Conservation (phyloP, 2,329 filamentous ascomycete species). For the Fusarium euwallaceae region DNA sequence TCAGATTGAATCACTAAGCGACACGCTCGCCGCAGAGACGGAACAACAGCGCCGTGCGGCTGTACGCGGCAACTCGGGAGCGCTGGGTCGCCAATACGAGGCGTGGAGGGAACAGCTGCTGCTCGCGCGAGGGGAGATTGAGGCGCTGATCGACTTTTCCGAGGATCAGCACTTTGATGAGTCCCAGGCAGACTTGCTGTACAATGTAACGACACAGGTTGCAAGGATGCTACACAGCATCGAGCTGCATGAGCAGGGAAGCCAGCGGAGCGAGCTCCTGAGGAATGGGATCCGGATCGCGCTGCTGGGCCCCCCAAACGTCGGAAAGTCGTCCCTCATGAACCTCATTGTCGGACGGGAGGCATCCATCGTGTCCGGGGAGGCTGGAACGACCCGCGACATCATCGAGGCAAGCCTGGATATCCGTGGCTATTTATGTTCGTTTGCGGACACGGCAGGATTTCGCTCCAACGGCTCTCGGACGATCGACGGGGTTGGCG, state of each 20-base stretch:
- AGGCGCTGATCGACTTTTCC: slow-evolving; percentile 96
- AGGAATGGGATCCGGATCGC: slow-evolving; percentile 88
- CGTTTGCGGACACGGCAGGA: slow-evolving; percentile 95
- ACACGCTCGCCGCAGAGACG: slow-evolving; percentile 78
- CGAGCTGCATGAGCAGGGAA: slow-evolving; percentile 78
- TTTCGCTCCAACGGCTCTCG: slow-evolving; percentile 68
- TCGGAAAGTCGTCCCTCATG: slow-evolving; percentile 93
- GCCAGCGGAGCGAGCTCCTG: slow-evolving; percentile 85
- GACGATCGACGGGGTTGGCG: slow-evolving; percentile 20
- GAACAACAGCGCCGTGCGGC: slow-evolving; percentile 93
- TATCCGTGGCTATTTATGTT: slow-evolving; percentile 89
- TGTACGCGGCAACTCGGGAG: slow-evolving; percentile 80
- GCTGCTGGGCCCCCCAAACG: slow-evolving; percentile 91
- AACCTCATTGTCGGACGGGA: slow-evolving; percentile 92
- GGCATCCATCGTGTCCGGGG: slow-evolving; percentile 92
- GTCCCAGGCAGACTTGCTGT: slow-evolving; percentile 78
- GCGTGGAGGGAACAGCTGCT: slow-evolving; percentile 83
- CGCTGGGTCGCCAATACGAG: slow-evolving; percentile 83
- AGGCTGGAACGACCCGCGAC: slow-evolving; percentile 94
- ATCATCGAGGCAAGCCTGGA: slow-evolving; percentile 94
- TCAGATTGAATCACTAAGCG: slow-evolving; percentile 79
- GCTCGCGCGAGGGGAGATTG: slow-evolving; percentile 87
- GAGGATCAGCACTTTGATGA: slow-evolving; percentile 99
- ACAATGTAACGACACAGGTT: slow-evolving; percentile 77
- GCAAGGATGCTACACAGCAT: slow-evolving; percentile 72